These are phyloP conservation scores for Posidonia oceanica DNA, from an alignment of 116 monocot genomes.

Conservation along the genomic window DNA sequence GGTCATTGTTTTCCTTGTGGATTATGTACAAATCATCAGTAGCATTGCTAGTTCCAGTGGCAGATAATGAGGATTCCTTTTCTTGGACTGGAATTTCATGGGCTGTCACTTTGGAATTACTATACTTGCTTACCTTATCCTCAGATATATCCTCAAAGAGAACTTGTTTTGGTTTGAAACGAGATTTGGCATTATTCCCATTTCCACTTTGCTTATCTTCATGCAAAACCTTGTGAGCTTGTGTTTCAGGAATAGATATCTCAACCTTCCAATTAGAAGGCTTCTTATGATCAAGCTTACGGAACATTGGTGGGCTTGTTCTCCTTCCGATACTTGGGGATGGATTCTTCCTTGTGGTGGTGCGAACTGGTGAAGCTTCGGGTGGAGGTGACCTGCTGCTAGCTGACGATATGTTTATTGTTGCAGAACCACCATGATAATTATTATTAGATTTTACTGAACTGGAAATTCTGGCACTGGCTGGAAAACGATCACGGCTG, in stretches of 20 bases:
- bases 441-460: slow-evolving; percentile 16
- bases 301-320: slow-evolving; percentile 17
- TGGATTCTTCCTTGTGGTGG: slow-evolving; percentile 17
- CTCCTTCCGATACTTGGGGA: slow-evolving; percentile 16
- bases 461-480: slow-evolving; percentile 22
- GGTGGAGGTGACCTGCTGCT: slow-evolving; percentile 63
- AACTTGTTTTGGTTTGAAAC: slow-evolving; percentile 23
- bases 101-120: slow-evolving; percentile 26
- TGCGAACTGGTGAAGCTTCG: slow-evolving; percentile 26
- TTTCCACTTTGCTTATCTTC: slow-evolving; percentile 22
- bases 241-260: slow-evolving; percentile 21
- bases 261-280: slow-evolving; percentile 38
- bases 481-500: slow-evolving; percentile 18
- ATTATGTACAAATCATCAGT: slow-evolving; percentile 23
- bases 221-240: slow-evolving; percentile 11
- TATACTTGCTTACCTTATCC: slow-evolving; percentile 21
- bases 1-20: slow-evolving; percentile 43
- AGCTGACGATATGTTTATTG: slow-evolving; percentile 19
- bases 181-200: slow-evolving; percentile 18
- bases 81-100: slow-evolving; percentile 43
- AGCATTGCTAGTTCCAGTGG: slow-evolving; percentile 5
- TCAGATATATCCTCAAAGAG: slow-evolving; percentile 44
- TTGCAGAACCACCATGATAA: slow-evolving; percentile 15
- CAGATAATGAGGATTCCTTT: slow-evolving; percentile 23
- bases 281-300: slow-evolving; percentile 13